Conservation (phyloP, 1,139 yeast genomes). For the Debaryomyces coudertii region DNA sequence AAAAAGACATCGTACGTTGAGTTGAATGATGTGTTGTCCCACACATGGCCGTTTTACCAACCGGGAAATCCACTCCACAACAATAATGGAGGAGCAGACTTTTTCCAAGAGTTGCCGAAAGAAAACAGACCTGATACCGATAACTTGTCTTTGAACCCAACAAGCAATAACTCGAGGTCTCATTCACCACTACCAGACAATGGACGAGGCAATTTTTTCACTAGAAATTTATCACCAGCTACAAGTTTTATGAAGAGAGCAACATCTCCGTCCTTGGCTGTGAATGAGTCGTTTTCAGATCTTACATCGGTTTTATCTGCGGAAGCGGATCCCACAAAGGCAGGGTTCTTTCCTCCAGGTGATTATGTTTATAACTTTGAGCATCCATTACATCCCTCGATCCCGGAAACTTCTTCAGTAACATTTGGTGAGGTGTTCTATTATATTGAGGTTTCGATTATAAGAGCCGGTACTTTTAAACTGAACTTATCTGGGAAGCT, state of each 20-base stretch:
- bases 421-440: conserved; percentile 83
- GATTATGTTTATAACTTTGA: conserved; percentile 92
- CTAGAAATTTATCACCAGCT: conserved; percentile 33
- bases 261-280: conserved; percentile 37
- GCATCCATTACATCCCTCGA: conserved; percentile 77
- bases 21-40: conserved; percentile 65
- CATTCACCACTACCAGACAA: conserved; percentile 23
- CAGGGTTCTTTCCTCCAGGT: conserved; percentile 62
- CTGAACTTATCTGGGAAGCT: conserved; percentile 66
- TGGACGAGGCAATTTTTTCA: conserved; percentile 27
- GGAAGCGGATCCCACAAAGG: conserved; percentile 28
- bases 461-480: conserved; percentile 84
- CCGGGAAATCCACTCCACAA: conserved; percentile 20
- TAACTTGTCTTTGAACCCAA: conserved; percentile 36
- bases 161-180: conserved; percentile 24
- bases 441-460: conserved; percentile 65
- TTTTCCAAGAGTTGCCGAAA: conserved; percentile 40
- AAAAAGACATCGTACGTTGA: conserved; percentile 70
- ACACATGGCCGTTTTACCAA: conserved; percentile 89
- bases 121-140: conserved; percentile 22
- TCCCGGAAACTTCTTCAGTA: conserved; percentile 79
- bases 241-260: conserved; percentile 43
- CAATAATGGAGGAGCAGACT: conserved; percentile 61
- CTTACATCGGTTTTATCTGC: conserved; percentile 23
- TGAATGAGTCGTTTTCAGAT: conserved; percentile 23